These are phyloP conservation scores for Boletellus dicymbophilus DNA, from an alignment of 1,284 basidiomycete genomes.

Conservation along the genomic window DNA sequence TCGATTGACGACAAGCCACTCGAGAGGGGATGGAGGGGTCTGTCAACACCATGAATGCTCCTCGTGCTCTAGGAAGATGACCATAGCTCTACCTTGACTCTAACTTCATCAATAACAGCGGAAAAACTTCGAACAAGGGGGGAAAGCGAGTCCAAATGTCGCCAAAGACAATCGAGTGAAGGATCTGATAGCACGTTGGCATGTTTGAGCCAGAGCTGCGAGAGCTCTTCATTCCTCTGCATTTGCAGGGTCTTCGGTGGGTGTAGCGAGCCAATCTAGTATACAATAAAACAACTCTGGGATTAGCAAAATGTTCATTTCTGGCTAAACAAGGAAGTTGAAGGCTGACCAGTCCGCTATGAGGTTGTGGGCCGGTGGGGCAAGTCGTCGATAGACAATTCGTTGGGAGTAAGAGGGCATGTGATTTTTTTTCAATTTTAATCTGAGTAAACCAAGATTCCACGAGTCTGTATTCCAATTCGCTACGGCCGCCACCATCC, in stretches of 20 bases:
- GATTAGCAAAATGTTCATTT: not conserved
- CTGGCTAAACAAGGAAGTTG: too few relatives aligned
- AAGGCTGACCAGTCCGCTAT: too few relatives aligned
- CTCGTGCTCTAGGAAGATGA: too few relatives aligned
- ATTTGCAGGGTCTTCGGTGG: not conserved
- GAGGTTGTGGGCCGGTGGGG: too few relatives aligned
- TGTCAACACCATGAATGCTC: not conserved
- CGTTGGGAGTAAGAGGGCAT: too few relatives aligned
- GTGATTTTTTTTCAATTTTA: too few relatives aligned
- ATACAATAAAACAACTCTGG: constrained; percentile 2
- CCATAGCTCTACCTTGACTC: not conserved
- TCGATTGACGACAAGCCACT: not conserved
- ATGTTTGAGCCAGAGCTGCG: constrained; percentile 1
- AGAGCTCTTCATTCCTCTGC: not conserved
- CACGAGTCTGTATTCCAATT: too few relatives aligned
- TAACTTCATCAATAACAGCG: not conserved
- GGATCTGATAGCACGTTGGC: not conserved
- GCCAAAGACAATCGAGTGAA: constrained; percentile 7
- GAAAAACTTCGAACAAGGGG: not conserved
- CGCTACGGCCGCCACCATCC: too few relatives aligned
- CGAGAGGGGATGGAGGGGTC: not conserved
- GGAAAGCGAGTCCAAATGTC: not conserved
- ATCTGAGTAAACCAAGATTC: too few relatives aligned
- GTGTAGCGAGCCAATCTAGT: not conserved
- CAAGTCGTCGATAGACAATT: too few relatives aligned